Evolutionary conservation across 805 yeast genomes (phyloP), one percentile per base, ranked within the genome.

Genomic region (Monosporozyma unispora): DNA sequence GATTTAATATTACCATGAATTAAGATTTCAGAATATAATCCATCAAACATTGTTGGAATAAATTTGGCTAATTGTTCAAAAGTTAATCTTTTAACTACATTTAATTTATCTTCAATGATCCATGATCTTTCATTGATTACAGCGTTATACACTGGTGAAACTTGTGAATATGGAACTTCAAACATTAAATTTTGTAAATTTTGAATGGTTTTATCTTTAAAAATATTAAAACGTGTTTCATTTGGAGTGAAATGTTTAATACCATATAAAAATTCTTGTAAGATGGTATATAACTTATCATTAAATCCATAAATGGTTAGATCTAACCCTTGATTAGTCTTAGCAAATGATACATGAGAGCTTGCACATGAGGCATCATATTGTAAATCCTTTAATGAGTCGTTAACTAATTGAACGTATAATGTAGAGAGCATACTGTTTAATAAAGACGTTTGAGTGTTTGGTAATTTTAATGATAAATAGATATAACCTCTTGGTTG

Each of bases 281-380:
- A 67, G 42, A 91, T 73, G 12, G 74, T 76, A 18, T 77, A 74
- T 44, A 88, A 70, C 60, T 91, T 91, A 64, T 93, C 91, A 56
- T 85, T 87, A 65, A 83, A 93, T 2, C 99, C 99, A 38, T 75
- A 71, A 21, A 88, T 71, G 45, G 78, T 78, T 42, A 91, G 61
- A 38, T 77, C 76, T 39, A 90, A 59, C 0, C 96, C 96, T 55
- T 82, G 88, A 53, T 83, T 76, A 49, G 83, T 78, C 51, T 77
- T 70, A 28, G 73, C 66, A 39, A 90, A 72, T 2, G 74, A 67
- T 51, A 81, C 80, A 47, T 74, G 70, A 50, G 88, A 74, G 0
- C 93, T 93, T 1, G 93, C 96, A 49, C 89, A 73, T 8, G 80
- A 77, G 0, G 99, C 97, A 60, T 86, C 84, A 59, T 91, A 91